Base-by-base conservation (phyloP, 2,329 filamentous ascomycete species). In the Trichoderma atrobrunneum region DNA sequence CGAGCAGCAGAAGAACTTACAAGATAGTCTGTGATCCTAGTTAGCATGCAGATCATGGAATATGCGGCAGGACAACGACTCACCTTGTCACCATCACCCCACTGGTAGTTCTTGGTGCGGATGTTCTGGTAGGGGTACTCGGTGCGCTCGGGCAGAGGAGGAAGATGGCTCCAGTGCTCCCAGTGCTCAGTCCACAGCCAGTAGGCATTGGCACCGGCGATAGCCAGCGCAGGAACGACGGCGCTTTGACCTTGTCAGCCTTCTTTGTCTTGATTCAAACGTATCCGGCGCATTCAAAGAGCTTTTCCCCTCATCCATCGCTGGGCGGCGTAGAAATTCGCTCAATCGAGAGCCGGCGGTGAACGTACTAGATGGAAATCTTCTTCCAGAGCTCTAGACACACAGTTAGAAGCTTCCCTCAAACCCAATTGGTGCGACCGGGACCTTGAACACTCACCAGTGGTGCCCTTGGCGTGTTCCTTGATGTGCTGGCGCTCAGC, bases 81-180 rank as follows among this genome's bases (percentile, higher is more conserved):
- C 71, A 94, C 93, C 93, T 98, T 96, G 87, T 99, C 96, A 81
- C 96, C 96, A 81, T 98, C 88, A 77, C 95, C 95, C 93, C 93
- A 99, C 80, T 90, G 91, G 88, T 85, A 99, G 90, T 97, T 98
- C 91, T 96, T 98, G 83, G 90, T 89, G 82, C 96, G 93, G 84
- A 99, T 93, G 89, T 99, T 99, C 90, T 97, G 93, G 90, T 97
- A 99, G 73, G 94, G 86, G 85, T 98, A 99, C 87, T 98, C 93
- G 79, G 88, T 85, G 81, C 93, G 92, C 86, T 99, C 96, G 87
- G 97, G 94, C 77, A 95, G 87, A 76, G 96, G 93, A 73, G 92
- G 90, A 83, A 93, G 85, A 86, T 98, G 95, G 68, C 84, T 85
- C 90, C 92, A 94, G 88, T 99, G 96, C 85, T 97, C 93, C 95